Evolutionary conservation across 177 flowering plant species (phyloP).

Genomic region (Tripterygium wilfordii): DNA sequence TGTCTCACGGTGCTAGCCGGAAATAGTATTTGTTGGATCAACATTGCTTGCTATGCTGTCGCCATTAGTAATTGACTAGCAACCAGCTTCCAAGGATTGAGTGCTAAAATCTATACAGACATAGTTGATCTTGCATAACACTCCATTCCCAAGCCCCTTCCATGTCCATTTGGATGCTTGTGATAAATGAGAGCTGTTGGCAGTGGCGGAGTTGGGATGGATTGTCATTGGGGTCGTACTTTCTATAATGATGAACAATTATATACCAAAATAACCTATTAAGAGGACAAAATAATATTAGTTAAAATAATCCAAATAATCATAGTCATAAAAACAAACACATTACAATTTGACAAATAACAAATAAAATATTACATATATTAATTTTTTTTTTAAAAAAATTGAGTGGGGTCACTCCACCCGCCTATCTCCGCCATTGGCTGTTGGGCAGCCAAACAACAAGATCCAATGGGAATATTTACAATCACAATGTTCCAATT

Average conservation of each 20-base stretch:
- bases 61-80: slow-evolving; percentile 59
- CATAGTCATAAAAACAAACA: no score
- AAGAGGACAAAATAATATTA: no score
- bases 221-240: no score
- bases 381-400: no score
- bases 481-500: slow-evolving; percentile 59
- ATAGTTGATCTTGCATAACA: slow-evolving; percentile 55
- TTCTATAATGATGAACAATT: no score
- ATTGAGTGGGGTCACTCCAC: no score
- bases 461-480: slow-evolving; percentile 82
- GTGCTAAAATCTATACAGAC: slow-evolving; percentile 60
- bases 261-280: no score
- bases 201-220: no score
- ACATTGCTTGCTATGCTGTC: slow-evolving; percentile 68
- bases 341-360: no score
- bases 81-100: slow-evolving; percentile 70
- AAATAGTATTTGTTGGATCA: slow-evolving; percentile 94
- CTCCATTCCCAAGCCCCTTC: slow-evolving; percentile 52
- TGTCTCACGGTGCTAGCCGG: slow-evolving; percentile 65
- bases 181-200: slow-evolving; percentile 54
- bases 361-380: no score
- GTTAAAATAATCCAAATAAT: no score
- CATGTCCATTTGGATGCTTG: slow-evolving; percentile 22
- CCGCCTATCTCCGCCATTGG: no score
- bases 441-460: slow-evolving; percentile 54